Evolutionary conservation across 495 filamentous ascomycete genomes (phyloP).

Genomic region (Aspergillus egyptiacus): DNA sequence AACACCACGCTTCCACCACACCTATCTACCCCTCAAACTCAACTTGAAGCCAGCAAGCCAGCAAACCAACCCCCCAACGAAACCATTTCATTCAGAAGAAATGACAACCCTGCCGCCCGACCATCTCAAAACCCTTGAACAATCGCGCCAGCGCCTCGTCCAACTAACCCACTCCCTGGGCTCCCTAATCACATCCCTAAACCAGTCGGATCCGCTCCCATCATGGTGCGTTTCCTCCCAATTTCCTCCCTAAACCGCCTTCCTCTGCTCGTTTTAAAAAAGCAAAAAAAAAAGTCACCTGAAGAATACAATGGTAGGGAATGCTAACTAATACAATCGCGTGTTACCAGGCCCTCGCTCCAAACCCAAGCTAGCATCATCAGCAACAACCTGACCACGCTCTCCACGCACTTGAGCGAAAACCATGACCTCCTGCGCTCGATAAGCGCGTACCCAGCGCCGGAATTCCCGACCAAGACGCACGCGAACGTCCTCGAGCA

Average conservation of each 20-base stretch:
- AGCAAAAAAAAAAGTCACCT: not conserved
- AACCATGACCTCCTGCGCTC: conserved; percentile 56
- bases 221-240: conserved; percentile 43
- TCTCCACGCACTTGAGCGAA: conserved; percentile 52
- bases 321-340: too few relatives aligned
- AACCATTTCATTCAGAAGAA: too few relatives aligned
- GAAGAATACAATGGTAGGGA: not conserved
- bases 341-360: conserved; percentile 61
- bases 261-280: not conserved
- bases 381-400: conserved; percentile 52
- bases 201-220: conserved; percentile 52
- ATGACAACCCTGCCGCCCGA: conserved; percentile 42
- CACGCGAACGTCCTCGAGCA: conserved; percentile 57
- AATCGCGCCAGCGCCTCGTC: conserved; percentile 63
- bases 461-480: conserved; percentile 66
- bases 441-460: conserved; percentile 64
- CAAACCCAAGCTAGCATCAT: conserved; percentile 62
- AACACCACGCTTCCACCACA: too few relatives aligned
- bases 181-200: conserved; percentile 52
- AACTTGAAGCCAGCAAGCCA: too few relatives aligned
- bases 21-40: too few relatives aligned
- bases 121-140: conserved; percentile 68
- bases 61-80: too few relatives aligned
- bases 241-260: not conserved
- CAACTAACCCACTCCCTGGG: conserved; percentile 62